Evolutionary conservation across 2,329 filamentous ascomycete species (phyloP).

Genomic region (Colletotrichum simmondsii): DNA sequence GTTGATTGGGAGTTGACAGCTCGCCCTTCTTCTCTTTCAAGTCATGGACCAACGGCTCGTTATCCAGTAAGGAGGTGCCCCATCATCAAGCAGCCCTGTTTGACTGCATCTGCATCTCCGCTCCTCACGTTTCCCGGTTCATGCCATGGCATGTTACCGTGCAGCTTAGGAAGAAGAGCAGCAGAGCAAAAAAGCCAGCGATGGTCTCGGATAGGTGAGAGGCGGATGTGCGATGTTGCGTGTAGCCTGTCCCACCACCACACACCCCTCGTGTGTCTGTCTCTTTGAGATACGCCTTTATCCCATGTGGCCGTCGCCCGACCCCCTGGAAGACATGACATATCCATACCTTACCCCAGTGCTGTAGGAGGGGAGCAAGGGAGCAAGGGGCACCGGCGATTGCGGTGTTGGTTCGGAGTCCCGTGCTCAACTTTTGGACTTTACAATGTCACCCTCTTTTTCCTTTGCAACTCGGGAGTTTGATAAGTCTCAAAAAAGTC

Average conservation of each 20-base stretch:
- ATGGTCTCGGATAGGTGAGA: background rate
- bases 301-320: background rate
- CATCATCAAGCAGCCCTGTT: slow-evolving; percentile 49
- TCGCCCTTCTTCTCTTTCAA: background rate
- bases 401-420: background rate
- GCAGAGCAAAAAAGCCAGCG: background rate
- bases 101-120: slow-evolving; percentile 23
- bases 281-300: background rate
- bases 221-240: background rate
- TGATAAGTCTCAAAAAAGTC: background rate
- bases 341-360: background rate
- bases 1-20: background rate
- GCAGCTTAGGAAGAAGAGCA: background rate
- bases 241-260: slow-evolving; percentile 1
- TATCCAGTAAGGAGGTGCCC: slow-evolving; percentile 54
- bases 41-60: background rate
- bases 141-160: slow-evolving; percentile 23
- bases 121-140: slow-evolving; percentile 12
- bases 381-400: background rate
- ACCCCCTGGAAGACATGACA: background rate
- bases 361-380: background rate
- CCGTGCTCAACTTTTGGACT: background rate
- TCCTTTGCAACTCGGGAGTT: background rate
- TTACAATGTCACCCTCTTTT: background rate
- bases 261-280: background rate